Evolutionary conservation across 805 yeast genomes (phyloP), one percentile per base, ranked within the genome.

Genomic region (Pichia phayaonensis): DNA sequence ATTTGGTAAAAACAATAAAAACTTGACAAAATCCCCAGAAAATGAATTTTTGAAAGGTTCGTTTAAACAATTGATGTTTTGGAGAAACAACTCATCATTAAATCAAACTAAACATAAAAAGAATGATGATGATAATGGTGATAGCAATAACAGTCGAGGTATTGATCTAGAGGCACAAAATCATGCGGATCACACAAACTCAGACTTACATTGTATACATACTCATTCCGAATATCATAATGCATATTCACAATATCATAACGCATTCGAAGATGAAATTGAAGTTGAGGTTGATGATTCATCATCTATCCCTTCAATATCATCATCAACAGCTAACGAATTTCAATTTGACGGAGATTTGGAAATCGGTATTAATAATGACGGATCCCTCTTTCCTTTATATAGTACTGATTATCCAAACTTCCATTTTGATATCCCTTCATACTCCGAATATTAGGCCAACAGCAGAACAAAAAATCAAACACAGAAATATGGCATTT

Each of bases 371-470:
- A n/a, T 52, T 21, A 46, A 48, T 16, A 41, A 45, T 6, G 49
- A 56, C 20, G 62, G 59, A 4, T 41, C 27, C 10, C 47, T 59
- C 23, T 58, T 55, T 44, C 80, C 92, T 29, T 75, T 85, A 2
- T 71, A 76, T 18, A 76, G 77, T 43, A 86, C 92, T 2, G 72
- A 77, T 57, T 79, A 86, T 40, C 90, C 90, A 27, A 84, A 77
- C 64, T 84, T 87, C 76, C 95, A 86, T 65, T 69, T 86, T 54
- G 90, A 86, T 42, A 79, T 86, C 59, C 95, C 95, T 20, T 70
- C 76, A 40, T 79, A 56, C 40, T 42, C 56, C 15, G 54, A 56
- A 42, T 57, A 51, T 46, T 8, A 34, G 15, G 23, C 27, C 21
- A 23, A 23, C 11, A 34, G 8, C 10, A n/a, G 6, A 41, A 41